Base-by-base conservation (phyloP, 805 yeast genomes). In the Sporopachydermia lactativora region DNA sequence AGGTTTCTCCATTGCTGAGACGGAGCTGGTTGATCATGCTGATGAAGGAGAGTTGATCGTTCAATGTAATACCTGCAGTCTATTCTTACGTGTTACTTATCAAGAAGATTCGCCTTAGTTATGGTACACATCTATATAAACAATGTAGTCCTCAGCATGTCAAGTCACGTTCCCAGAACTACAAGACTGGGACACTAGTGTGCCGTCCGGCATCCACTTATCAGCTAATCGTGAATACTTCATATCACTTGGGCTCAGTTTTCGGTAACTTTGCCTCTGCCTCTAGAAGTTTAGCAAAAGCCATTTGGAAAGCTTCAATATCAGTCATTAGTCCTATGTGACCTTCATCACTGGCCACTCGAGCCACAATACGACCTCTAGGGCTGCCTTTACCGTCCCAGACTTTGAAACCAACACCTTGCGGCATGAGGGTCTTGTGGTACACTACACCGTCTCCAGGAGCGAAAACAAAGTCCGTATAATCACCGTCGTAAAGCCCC, bases 401-500 rank as follows among this genome's bases (percentile, higher is more conserved):
- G 8, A 8, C 49, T 3, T 79, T 76, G 52, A 81, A 85, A 0
- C 89, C 94, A 46, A 69, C 68, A 35, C 61, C 60, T 47, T 80
- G 82, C 0, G 96, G 96, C 73, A 86, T 72, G 39, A 82, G 59
- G 81, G 86, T 80, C 46, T 73, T 73, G 48, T 80, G 82, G 57
- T 82, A 82, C 1, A 84, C 84, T 15, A 88, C 96, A 36, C 96
- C 96, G 56, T 88, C 96, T 13, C 96, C 96, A 3, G 84, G 83
- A 0, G 94, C 95, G 51, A 83, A 86, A 49, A 70, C 74, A 50
- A 84, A 80, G 49, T 82, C 78, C 46, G 70, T 75, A 60, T 81
- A 86, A 47, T 74, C 70, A 3, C 95, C 95, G 34, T 70, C 66
- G 43, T 61, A 67, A 43, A 88, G 75, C 31, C 75, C 92, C 36